Base-by-base conservation (phyloP, 108 stramenopile genomes). In the Aurantiochytrium sp. region DNA sequence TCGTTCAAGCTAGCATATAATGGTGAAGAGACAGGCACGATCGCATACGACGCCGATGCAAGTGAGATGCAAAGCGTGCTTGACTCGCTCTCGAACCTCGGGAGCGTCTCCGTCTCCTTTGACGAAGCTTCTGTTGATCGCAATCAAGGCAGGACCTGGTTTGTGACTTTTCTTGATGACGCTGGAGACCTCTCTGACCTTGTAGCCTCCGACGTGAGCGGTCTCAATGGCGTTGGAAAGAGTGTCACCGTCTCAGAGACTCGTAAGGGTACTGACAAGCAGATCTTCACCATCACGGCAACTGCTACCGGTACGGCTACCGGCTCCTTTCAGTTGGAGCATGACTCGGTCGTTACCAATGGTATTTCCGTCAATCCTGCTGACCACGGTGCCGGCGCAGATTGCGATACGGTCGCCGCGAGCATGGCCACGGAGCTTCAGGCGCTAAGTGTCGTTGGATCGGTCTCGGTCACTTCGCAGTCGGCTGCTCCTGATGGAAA, bases 371-470 rank as follows among this genome's bases (percentile, higher is more conserved):
- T 91, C 69, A 92, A 87, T 43, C 89, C 92, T 4, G 64, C 35
- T 4, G 87, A 88, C 28, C 4, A 60, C 44, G 25, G 44, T 42
- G 59, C 87, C 44, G 92, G 91, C 8, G 19, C 12, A 59, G 42
- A 69, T 69, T 83, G 76, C 23, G 76, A 83, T 45, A 83, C 19
- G 14, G 90, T 91, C 4, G 89, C 90, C 21, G 93, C 95, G 88
- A 60, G 94, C 88, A 94, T 96, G 47, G 95, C 95, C 89, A 90
- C 95, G 8, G 95, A 96, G 87, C 95, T 97, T 12, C 94, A 96
- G 73, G 92, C 92, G 53, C 93, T 96, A 18, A 87, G 87, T 44
- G 93, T 90, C 23, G 93, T 96, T 53, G 96, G 96, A 43, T 60
- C 76, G 59, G 96, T 96, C 21, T 93, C 95, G 4, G 95, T 96